phyloP scores from a whole-genome alignment of 1,284 basidiomycete species.

The Coniophora puteana region DNA sequence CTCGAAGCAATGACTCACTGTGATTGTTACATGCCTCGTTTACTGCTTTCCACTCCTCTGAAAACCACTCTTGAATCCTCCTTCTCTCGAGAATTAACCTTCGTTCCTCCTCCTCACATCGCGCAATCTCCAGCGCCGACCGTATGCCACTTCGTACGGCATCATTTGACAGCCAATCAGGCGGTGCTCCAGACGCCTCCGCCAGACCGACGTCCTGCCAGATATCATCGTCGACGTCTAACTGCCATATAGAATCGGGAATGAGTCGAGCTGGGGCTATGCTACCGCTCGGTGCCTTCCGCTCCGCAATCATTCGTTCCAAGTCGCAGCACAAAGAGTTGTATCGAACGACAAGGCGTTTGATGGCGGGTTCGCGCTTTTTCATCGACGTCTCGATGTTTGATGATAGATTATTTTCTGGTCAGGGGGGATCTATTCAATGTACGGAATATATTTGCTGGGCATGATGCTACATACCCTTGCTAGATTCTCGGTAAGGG shows the following conservation, averaged over 20 bases:
- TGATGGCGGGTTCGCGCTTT: constrained; percentile 4
- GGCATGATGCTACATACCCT: constrained; percentile 1
- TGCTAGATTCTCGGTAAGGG: constrained; percentile 4
- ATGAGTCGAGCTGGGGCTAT: constrained; percentile 5
- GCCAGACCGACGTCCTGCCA: constrained; percentile 11
- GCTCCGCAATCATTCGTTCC: constrained; percentile 1
- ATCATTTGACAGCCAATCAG: constrained; percentile 7
- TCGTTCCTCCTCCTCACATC: constrained; percentile 11
- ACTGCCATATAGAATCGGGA: constrained; percentile 5
- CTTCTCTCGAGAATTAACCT: constrained; percentile 7
- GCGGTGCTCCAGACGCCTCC: neutral
- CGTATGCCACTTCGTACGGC: constrained; percentile 11
- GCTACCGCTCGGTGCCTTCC: constrained; percentile 4
- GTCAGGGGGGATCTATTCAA: no score
- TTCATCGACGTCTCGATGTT: constrained; percentile 6
- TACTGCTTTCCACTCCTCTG: constrained; percentile 5
- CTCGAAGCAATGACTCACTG: neutral
- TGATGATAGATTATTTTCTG: constrained; percentile 4
- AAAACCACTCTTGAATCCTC: constrained; percentile 12
- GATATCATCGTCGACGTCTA: constrained; percentile 12
- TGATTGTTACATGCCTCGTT: neutral
- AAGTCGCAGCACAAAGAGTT: constrained; percentile 7
- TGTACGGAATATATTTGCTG: neutral
- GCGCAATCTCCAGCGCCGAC: constrained; percentile 8
- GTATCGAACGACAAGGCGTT: constrained; percentile 6